Conservation (phyloP, 2,329 filamentous ascomycete genomes). For the Trichoderma sp. region DNA sequence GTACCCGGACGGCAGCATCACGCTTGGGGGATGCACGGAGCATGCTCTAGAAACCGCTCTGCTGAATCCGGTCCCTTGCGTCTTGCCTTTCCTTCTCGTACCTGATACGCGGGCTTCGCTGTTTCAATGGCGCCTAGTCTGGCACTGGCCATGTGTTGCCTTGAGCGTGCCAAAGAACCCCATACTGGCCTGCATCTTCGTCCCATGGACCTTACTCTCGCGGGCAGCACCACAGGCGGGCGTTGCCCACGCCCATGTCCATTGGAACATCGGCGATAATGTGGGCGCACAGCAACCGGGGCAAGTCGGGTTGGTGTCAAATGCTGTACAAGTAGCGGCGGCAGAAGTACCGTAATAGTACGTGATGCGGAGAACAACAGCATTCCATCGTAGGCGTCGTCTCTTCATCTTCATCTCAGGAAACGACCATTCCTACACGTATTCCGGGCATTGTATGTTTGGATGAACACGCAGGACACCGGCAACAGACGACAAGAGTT, state of each 20-base stretch:
- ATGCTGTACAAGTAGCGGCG: not conserved
- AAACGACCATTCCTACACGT: not conserved
- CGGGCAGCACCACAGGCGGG: not conserved
- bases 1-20: not conserved
- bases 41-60: constrained; percentile 13
- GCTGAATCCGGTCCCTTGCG: not conserved
- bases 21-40: constrained; percentile 5
- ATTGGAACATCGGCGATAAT: not conserved
- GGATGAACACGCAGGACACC: not conserved
- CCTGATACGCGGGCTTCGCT: not conserved
- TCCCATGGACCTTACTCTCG: constrained; percentile 8
- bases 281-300: constrained; percentile 3
- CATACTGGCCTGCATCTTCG: constrained; percentile 15
- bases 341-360: not conserved
- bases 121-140: constrained; percentile 1
- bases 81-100: not conserved
- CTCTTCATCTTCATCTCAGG: not conserved
- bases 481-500: not conserved
- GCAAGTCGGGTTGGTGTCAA: not conserved
- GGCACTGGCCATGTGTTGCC: constrained; percentile 20
- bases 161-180: constrained; percentile 14
- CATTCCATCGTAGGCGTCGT: not conserved
- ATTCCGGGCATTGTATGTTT: not conserved
- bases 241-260: not conserved
- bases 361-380: constrained; percentile 14